A percentile compares a stretch with the other conserved stretches of the same genome.
Evolutionary conservation across 306 rosid genomes (phyloP).

Genomic region (Quercus rubra): DNA sequence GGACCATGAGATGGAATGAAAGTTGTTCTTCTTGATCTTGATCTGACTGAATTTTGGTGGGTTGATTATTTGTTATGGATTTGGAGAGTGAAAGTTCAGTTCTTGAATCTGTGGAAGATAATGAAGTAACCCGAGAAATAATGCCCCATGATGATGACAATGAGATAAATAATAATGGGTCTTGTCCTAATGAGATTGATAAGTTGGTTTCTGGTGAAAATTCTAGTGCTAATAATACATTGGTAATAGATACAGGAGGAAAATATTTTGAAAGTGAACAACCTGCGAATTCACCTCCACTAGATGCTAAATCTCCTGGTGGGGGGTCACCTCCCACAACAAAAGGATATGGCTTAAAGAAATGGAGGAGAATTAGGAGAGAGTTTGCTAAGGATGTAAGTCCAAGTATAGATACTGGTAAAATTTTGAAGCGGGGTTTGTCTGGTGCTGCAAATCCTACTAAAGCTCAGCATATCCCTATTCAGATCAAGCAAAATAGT

Average conservation of each 20-base stretch:
- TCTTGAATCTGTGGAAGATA: slow-evolving; percentile 55
- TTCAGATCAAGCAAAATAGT: slow-evolving; percentile 45
- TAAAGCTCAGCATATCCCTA: slow-evolving; percentile 32
- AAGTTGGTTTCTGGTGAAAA: slow-evolving; percentile 34
- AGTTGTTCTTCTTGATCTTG: slow-evolving; percentile 23
- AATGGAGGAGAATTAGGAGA: slow-evolving; percentile 57
- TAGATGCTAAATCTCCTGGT: slow-evolving; percentile 17
- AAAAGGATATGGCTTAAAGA: slow-evolving; percentile 53
- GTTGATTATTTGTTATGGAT: slow-evolving; percentile 55
- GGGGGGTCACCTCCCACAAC: slow-evolving; percentile 18
- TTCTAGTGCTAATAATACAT: slow-evolving; percentile 11
- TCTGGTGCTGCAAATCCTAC: slow-evolving; percentile 38
- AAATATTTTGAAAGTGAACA: slow-evolving; percentile 25
- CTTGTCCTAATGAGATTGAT: slow-evolving; percentile 28
- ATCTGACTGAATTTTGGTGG: slow-evolving; percentile 17
- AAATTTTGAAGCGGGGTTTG: slow-evolving; percentile 64
- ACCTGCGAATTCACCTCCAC: slow-evolving; percentile 21
- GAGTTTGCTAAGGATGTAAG: slow-evolving; percentile 37
- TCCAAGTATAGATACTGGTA: slow-evolving; percentile 43
- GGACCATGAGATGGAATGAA: slow-evolving; percentile 29
- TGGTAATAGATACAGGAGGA: slow-evolving; percentile 18
- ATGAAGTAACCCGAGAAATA: slow-evolving; percentile 33
- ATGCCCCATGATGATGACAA: slow-evolving; percentile 33
- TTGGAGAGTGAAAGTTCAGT: slow-evolving; percentile 45
- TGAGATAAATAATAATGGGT: slow-evolving; percentile 34